phyloP scores from a whole-genome alignment of 441 rosid genomes.

The Euphorbia celastroides region DNA sequence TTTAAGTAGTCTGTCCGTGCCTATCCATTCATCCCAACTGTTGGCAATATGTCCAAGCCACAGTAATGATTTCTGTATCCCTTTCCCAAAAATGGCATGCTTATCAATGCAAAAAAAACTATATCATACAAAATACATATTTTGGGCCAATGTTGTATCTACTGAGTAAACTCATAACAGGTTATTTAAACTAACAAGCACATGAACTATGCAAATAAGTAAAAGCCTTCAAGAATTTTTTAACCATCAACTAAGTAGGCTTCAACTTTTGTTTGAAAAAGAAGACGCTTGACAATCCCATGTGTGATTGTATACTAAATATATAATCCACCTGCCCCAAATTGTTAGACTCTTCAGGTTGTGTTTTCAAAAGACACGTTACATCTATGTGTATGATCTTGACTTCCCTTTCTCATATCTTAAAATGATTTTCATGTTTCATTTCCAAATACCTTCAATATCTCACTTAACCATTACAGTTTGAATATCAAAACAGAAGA shows the following conservation, averaged over 20 bases:
- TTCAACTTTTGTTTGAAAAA: background rate
- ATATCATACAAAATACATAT: slow-evolving; percentile 6
- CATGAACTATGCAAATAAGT: too few species aligned
- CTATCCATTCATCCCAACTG: slow-evolving; percentile 99
- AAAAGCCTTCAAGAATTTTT: background rate
- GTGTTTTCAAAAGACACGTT: background rate
- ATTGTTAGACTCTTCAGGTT: background rate
- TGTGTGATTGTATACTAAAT: too few species aligned
- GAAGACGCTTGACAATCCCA: background rate
- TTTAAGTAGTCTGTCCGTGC: slow-evolving; percentile 77
- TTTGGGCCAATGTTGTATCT: slow-evolving; percentile 6
- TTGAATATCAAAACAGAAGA: background rate
- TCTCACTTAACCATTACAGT: background rate
- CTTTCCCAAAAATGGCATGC: slow-evolving; percentile 29
- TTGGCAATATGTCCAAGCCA: slow-evolving; percentile 61
- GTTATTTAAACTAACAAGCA: background rate
- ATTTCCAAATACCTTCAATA: background rate
- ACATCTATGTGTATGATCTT: background rate
- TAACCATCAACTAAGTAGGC: background rate
- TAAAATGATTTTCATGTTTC: background rate
- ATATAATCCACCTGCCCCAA: background rate
- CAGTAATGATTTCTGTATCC: slow-evolving; percentile 39
- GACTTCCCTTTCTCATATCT: background rate
- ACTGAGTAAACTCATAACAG: background rate
- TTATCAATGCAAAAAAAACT: slow-evolving; percentile 32